Conservation (phyloP, 2,329 filamentous ascomycete genomes). For the Huntiella abstrusa region DNA sequence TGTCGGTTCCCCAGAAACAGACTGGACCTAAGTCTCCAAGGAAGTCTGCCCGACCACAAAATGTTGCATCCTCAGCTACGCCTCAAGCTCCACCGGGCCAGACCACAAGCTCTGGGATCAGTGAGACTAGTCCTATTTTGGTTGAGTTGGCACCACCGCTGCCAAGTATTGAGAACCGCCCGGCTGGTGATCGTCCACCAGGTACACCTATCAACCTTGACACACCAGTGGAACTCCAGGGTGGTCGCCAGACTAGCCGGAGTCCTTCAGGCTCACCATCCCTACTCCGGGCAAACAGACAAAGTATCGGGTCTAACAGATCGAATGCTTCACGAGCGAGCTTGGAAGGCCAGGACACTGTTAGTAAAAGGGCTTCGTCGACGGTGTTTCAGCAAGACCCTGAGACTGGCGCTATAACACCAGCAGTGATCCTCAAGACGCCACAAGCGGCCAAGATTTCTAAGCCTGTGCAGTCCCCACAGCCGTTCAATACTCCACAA, state of each 20-base stretch:
- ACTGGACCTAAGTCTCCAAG: constrained; percentile 6
- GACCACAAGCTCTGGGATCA: neutral
- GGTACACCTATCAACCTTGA: constrained; percentile 10
- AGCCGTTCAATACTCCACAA: constrained; percentile 28
- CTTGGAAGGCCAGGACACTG: neutral
- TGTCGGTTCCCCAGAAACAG: neutral
- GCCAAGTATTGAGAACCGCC: neutral
- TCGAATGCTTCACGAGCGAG: neutral
- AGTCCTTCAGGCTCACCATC: constrained; percentile 10
- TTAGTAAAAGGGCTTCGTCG: neutral
- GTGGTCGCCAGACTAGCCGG: neutral
- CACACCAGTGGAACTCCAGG: constrained; percentile 6
- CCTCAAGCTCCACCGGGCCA: neutral
- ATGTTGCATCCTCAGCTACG: constrained; percentile 2
- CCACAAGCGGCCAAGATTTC: too few relatives aligned
- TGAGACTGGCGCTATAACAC: constrained; percentile 37
- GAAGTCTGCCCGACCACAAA: neutral
- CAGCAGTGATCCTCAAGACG: constrained; percentile 34
- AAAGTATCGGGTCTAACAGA: constrained; percentile 1
- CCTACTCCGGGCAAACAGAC: constrained; percentile 8
- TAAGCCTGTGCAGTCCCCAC: too few relatives aligned
- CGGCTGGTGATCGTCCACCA: neutral
- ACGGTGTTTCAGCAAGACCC: constrained; percentile 34
- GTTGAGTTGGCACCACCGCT: neutral
- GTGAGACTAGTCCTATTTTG: constrained; percentile 2